Conservation (phyloP, 768 basidiomycete genomes). For the Candolleomyces eurysporus region DNA sequence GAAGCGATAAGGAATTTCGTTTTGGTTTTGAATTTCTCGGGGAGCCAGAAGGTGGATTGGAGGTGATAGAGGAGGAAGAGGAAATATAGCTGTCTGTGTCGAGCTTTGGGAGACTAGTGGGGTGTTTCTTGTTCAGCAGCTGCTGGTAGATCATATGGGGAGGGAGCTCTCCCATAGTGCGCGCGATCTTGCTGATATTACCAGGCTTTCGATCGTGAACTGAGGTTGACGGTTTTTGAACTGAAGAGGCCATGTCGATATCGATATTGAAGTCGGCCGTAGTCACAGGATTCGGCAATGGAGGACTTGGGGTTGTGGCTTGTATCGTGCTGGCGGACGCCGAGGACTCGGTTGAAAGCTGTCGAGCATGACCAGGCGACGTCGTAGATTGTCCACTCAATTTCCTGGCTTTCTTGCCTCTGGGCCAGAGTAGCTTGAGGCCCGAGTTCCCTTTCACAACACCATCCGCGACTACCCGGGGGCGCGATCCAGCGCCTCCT, state of each 20-base stretch:
- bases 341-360: background rate
- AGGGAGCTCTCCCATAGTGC: background rate
- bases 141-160: slow-evolving; percentile 1
- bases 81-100: background rate
- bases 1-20: background rate
- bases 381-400: background rate
- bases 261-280: background rate
- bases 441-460: background rate
- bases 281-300: background rate
- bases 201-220: background rate
- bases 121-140: background rate
- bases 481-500: background rate
- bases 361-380: background rate
- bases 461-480: background rate
- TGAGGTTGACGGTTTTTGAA: background rate
- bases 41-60: background rate
- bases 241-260: background rate
- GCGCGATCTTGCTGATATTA: background rate
- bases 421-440: background rate
- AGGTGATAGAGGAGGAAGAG: background rate
- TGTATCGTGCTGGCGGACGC: background rate
- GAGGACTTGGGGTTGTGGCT: background rate
- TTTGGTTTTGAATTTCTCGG: background rate
- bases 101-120: background rate
- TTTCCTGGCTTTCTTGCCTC: background rate